Percentiles rank a stretch among this genome's conserved stretches.
Conservation (phyloP, 2,329 filamentous ascomycete species). For the Alternaria tenuissima region DNA sequence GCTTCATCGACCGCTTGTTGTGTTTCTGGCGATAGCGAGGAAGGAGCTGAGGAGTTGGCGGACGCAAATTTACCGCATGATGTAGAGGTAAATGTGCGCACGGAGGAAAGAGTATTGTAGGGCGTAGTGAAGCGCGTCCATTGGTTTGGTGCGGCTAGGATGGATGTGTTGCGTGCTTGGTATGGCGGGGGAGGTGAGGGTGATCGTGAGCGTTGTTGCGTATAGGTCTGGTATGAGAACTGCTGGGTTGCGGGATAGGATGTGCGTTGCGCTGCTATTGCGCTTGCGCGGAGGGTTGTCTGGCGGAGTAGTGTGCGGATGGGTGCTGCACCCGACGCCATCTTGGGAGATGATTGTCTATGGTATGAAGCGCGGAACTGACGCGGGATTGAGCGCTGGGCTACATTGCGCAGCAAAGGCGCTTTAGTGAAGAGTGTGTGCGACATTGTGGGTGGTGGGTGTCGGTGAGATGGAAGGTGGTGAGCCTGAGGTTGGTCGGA, state of each 20-base stretch:
- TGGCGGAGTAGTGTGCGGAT: conserved; percentile 43
- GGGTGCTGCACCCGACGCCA: conserved; percentile 33
- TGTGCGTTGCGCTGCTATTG: conserved; percentile 32
- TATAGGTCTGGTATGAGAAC: conserved; percentile 20
- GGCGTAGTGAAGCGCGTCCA: conserved; percentile 48
- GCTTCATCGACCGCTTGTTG: conserved; percentile 37
- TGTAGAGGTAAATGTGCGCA: conserved; percentile 42
- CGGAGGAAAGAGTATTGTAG: conserved; percentile 38
- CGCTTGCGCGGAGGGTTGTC: conserved; percentile 36
- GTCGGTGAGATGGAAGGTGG: conserved; percentile 14
- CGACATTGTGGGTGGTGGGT: conserved; percentile 22
- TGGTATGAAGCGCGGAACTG: conserved; percentile 22
- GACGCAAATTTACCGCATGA: conserved; percentile 16
- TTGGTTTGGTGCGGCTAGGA: conserved; percentile 34
- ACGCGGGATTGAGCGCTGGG: conserved; percentile 18
- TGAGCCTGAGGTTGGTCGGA: conserved; percentile 28
- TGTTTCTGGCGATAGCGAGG: conserved; percentile 28
- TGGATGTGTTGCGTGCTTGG: conserved; percentile 33
- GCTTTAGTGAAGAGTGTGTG: conserved; percentile 23
- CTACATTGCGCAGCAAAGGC: conserved; percentile 18
- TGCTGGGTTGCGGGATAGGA: conserved; percentile 32
- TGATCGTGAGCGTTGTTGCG: conserved; percentile 30
- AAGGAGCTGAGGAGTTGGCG: conserved; percentile 6
- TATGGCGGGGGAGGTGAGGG: conserved; percentile 38
- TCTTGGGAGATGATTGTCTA: conserved; percentile 28